phyloP scores from a whole-genome alignment of 2,329 filamentous ascomycete genomes.

The Escovopsis sp. region DNA sequence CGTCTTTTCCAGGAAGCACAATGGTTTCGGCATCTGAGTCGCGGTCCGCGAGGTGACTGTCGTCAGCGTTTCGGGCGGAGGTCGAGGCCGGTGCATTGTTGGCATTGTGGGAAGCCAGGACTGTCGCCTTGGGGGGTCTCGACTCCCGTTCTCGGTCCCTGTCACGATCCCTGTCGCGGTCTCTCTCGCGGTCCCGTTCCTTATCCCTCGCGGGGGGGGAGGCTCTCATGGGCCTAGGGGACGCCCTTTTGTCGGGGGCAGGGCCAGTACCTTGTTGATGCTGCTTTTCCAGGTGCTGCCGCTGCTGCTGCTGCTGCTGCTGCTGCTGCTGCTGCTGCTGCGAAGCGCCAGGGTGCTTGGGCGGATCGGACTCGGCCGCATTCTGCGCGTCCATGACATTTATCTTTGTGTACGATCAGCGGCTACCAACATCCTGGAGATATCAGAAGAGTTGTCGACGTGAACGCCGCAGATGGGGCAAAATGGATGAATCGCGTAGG shows the following conservation, averaged over 20 bases:
- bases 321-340: conserved; percentile 24
- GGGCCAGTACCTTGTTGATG: conserved; percentile 6
- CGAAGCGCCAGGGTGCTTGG: conserved; percentile 41
- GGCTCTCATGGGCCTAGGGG: conserved; percentile 4
- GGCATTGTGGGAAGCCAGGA: conserved; percentile 4
- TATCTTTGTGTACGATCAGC: conserved; percentile 34
- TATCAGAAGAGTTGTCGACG: conserved; percentile 8
- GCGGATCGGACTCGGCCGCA: conserved; percentile 46
- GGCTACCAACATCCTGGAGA: conserved; percentile 44
- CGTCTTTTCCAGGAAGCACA: conserved; percentile 49
- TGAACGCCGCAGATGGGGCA: conserved; percentile 2
- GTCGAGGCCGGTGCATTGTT: conserved; percentile 2
- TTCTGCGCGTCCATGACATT: conserved; percentile 56
- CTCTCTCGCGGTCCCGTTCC: too few relatives aligned
- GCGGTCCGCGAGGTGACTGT: conserved; percentile 29
- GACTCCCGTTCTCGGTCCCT: conserved; percentile 1
- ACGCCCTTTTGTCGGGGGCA: conserved; percentile 10
- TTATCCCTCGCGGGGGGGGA: conserved; percentile 5
- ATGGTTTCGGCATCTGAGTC: conserved; percentile 61
- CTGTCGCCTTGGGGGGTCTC: conserved; percentile 1
- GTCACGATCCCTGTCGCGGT: too few relatives aligned
- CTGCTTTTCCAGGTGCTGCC: conserved; percentile 6
- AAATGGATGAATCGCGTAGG: conserved; percentile 5
- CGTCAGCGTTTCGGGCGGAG: conserved; percentile 18
- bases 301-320: not conserved